Evolutionary conservation across 768 basidiomycete genomes (phyloP).

Genomic region (Tulasnella sp.): DNA sequence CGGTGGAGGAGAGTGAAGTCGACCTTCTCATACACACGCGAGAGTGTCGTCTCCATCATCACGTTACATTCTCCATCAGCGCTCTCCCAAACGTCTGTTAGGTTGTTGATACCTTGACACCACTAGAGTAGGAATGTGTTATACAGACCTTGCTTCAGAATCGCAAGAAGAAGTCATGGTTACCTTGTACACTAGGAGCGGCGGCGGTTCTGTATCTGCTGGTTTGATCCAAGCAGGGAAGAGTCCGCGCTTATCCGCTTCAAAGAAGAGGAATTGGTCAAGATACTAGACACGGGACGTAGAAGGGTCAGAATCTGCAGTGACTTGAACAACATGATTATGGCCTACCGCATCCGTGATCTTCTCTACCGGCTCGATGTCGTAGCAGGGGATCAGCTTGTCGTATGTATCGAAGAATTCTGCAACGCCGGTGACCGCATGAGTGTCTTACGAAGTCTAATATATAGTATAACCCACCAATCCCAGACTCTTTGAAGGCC

Average conservation of each 20-base stretch:
- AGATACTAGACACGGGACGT: conserved; percentile 47
- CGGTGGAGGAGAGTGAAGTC: conserved; percentile 94
- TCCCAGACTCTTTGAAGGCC: conserved; percentile 96
- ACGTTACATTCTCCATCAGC: conserved; percentile 96
- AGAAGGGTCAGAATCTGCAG: background rate
- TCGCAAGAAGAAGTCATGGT: background rate
- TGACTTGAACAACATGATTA: background rate
- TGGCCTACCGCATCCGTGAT: conserved; percentile 86
- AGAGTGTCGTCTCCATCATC: conserved; percentile 96
- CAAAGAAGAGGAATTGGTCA: conserved; percentile 63
- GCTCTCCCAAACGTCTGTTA: conserved; percentile 98
- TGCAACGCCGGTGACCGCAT: background rate
- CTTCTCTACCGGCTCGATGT: conserved; percentile 99
- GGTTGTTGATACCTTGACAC: conserved; percentile 99
- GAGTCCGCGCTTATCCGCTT: conserved; percentile 89
- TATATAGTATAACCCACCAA: conserved; percentile 28
- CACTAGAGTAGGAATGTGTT: conserved; percentile 36
- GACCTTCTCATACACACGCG: conserved; percentile 98
- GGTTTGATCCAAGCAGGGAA: conserved; percentile 99
- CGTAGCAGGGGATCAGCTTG: conserved; percentile 96
- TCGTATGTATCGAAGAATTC: conserved; percentile 97
- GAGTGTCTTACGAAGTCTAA: background rate
- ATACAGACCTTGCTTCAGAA: background rate
- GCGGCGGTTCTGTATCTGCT: conserved; percentile 92
- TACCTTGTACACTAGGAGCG: conserved; percentile 87